Evolutionary conservation across 1,284 basidiomycete species (phyloP).

Genomic region (Puccinia brachypodii): DNA sequence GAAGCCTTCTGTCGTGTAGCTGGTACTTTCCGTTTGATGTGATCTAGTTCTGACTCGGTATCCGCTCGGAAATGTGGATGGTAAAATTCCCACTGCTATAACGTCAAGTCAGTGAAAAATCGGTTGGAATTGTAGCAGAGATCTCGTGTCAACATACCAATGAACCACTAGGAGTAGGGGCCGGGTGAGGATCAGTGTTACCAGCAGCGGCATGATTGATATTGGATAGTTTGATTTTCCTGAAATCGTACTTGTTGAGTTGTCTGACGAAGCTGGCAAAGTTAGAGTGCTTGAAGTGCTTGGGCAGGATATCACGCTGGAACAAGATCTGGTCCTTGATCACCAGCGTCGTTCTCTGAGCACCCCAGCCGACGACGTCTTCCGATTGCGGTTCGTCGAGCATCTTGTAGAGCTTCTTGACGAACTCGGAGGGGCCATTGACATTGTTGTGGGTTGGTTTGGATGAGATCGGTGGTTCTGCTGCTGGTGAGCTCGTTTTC

Average conservation of each 20-base stretch:
- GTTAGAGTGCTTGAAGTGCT: constrained; percentile 95
- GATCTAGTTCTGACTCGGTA: constrained; percentile 47
- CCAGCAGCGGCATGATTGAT: no score
- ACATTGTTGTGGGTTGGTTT: background rate
- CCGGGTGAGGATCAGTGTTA: background rate
- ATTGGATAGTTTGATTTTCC: constrained; percentile 69
- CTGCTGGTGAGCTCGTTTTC: background rate
- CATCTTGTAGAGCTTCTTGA: constrained; percentile 96
- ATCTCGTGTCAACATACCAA: constrained; percentile 13
- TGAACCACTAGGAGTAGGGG: background rate
- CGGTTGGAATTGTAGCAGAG: background rate
- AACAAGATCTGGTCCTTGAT: constrained; percentile 99
- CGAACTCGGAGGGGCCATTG: constrained; percentile 69
- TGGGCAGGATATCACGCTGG: constrained; percentile 86
- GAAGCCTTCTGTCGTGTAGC: constrained; percentile 60
- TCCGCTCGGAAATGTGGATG: constrained; percentile 92
- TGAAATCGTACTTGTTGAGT: constrained; percentile 97
- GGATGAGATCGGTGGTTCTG: background rate
- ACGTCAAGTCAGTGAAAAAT: constrained; percentile 4
- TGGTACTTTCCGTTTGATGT: constrained; percentile 78
- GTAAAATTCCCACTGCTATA: constrained; percentile 87
- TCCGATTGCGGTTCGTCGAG: constrained; percentile 75
- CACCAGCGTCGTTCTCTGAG: constrained; percentile 82
- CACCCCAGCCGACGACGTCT: constrained; percentile 80
- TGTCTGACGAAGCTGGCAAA: constrained; percentile 75